Base-by-base conservation (phyloP, 768 basidiomycete genomes). In the Mycena metata region DNA sequence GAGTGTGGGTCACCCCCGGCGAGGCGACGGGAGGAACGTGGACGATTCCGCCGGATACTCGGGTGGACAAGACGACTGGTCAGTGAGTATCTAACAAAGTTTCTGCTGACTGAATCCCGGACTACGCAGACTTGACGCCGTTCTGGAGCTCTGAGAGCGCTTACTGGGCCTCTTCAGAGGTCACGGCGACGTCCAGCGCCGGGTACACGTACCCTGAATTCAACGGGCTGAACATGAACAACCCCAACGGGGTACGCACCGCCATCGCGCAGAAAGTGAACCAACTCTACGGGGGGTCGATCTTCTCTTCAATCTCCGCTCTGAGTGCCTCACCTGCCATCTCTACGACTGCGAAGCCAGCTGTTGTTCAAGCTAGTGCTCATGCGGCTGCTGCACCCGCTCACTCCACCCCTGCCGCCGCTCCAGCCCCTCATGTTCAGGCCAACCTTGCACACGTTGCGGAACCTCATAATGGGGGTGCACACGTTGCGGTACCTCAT, bases 121-220 rank as follows among this genome's bases (percentile, higher is more conserved):
- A 35, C 9, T 45, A 52, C 61, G 8, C 55, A 85, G 85, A 76
- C 24, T 76, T 88, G 16, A 82, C 84, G 5, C 85, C 86, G 24
- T 88, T 87, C 80, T 83, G 83, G 81, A 78, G 80, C 55, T 71
- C 75, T 9, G 74, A 80, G 46, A 67, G 66, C 5, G 74, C 68
- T 8, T 86, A 79, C 76, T 87, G 85, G 85, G 70, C 66, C 4
- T 83, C 85, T 2, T 36, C 77, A 0, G 73, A 73, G 10, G 71
- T 78, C 7, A 69, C 72, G 3, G 74, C 78, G 41, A 79, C 79
- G 10, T 66, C 79, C 7, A 71, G 69, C 11, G 74, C 87, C 16
- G 78, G 81, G 35, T 88, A 88, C 69, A 79, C 83, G 2, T 87
- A 88, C 73, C 86, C 86, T 13, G 86, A 88, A 41, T 86, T 87